These are phyloP conservation scores for Begonia masoniana DNA, from an alignment of 306 rosid genomes.

Conservation along the genomic window DNA sequence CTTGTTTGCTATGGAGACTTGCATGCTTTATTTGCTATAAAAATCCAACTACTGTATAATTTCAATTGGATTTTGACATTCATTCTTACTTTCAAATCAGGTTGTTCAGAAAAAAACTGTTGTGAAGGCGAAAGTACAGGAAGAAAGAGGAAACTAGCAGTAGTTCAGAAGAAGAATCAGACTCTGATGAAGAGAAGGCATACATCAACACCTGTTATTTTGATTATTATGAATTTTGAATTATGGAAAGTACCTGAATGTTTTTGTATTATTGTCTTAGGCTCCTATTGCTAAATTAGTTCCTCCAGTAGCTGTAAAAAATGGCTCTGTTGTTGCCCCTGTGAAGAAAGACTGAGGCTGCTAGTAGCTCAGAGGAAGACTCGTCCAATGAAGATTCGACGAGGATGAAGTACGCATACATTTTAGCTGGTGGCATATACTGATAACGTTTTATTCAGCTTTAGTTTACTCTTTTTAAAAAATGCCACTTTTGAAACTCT, in stretches of 20 bases:
- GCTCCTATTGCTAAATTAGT: constrained; percentile 22
- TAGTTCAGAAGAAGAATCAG: constrained; percentile 37
- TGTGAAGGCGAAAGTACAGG: constrained; percentile 22
- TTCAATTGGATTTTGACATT: too few relatives aligned
- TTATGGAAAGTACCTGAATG: too few relatives aligned
- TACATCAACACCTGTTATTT: too few relatives aligned
- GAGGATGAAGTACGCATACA: constrained; percentile 30
- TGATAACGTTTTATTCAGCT: not conserved
- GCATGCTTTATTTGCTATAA: too few relatives aligned
- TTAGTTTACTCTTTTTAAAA: not conserved
- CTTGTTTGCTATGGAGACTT: too few relatives aligned
- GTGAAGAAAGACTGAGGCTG: constrained; percentile 17
- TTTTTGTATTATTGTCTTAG: constrained; percentile 5
- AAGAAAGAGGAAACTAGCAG: constrained; percentile 42
- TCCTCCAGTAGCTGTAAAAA: constrained; percentile 18
- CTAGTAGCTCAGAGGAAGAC: constrained; percentile 15
- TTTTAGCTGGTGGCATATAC: not conserved
- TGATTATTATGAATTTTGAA: too few relatives aligned
- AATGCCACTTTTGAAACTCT: too few relatives aligned
- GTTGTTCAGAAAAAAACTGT: constrained; percentile 41
- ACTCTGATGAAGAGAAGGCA: constrained; percentile 32
- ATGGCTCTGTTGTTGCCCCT: constrained; percentile 12
- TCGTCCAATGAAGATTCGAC: constrained; percentile 26
- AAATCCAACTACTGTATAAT: too few relatives aligned
- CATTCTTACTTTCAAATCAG: constrained; percentile 4